phyloP scores from a whole-genome alignment of 441 rosid genomes.

The Gossypium lobatum region DNA sequence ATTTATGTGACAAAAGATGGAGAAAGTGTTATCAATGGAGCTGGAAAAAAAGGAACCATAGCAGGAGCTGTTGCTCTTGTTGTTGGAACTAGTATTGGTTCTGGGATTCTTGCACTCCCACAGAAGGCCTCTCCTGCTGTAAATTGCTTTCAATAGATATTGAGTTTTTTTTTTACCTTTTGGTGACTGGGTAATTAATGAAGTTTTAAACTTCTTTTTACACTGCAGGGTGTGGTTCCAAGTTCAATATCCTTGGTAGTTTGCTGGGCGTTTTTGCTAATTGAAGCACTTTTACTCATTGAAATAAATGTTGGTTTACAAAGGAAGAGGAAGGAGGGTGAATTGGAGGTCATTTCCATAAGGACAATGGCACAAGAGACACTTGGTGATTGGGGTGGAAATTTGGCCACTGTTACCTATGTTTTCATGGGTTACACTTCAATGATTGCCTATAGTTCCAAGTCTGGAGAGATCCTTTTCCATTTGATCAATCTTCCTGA shows the following conservation, averaged over 20 bases:
- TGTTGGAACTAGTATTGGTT: constrained; percentile 57
- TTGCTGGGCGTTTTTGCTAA: constrained; percentile 57
- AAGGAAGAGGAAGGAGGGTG: constrained; percentile 28
- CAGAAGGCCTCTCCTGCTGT: constrained; percentile 56
- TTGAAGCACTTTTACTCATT: constrained; percentile 50
- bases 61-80: constrained; percentile 56
- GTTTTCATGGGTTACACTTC: constrained; percentile 56
- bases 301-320: constrained; percentile 45
- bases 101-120: constrained; percentile 59
- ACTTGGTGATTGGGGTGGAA: constrained; percentile 50
- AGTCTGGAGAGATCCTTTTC: constrained; percentile 52
- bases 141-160: constrained; percentile 6
- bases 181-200: neutral
- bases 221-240: constrained; percentile 45
- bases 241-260: constrained; percentile 44
- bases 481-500: constrained; percentile 42
- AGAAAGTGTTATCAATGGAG: constrained; percentile 1
- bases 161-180: neutral
- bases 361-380: constrained; percentile 69
- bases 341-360: constrained; percentile 45
- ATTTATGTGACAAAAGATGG: constrained; percentile 9
- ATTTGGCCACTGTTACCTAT: constrained; percentile 36
- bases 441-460: constrained; percentile 51
- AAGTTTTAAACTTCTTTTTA: neutral
- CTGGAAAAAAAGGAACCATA: constrained; percentile 40